A percentile compares a stretch with the other conserved stretches of the same genome.
phyloP scores from a whole-genome alignment of 2,329 filamentous ascomycete genomes.

The Fusarium bactridioides region DNA sequence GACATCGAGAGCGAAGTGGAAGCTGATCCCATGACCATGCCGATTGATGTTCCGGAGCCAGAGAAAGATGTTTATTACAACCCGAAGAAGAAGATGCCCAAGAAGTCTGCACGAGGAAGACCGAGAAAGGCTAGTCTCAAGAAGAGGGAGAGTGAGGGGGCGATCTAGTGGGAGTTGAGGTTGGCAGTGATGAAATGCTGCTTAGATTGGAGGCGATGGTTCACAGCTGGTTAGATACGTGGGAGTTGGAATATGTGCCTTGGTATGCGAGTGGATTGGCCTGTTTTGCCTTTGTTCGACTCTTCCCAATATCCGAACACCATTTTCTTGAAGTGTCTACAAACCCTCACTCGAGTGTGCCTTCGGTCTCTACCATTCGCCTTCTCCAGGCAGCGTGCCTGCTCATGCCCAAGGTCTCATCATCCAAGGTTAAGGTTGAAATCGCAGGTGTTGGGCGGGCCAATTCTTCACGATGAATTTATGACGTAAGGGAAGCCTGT shows the following conservation, averaged over 20 bases:
- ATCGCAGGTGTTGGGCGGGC: too few species aligned
- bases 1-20: background rate
- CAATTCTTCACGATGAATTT: too few species aligned
- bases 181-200: background rate
- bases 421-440: too few species aligned
- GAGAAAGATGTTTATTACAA: slow-evolving; percentile 30
- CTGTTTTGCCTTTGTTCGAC: background rate
- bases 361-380: too few species aligned
- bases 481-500: too few species aligned
- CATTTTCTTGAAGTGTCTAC: too few species aligned
- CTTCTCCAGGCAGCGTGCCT: too few species aligned
- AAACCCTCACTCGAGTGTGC: too few species aligned
- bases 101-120: background rate
- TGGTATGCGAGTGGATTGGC: background rate
- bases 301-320: too few species aligned
- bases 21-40: background rate
- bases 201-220: background rate
- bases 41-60: slow-evolving; percentile 8
- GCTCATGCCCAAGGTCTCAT: too few species aligned
- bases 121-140: background rate
- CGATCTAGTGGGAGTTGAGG: background rate
- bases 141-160: background rate
- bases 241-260: background rate
- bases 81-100: slow-evolving; percentile 13
- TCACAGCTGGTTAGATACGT: background rate